Conservation (phyloP, 31 red algal species). For the Asparagopsis taxiformis region DNA sequence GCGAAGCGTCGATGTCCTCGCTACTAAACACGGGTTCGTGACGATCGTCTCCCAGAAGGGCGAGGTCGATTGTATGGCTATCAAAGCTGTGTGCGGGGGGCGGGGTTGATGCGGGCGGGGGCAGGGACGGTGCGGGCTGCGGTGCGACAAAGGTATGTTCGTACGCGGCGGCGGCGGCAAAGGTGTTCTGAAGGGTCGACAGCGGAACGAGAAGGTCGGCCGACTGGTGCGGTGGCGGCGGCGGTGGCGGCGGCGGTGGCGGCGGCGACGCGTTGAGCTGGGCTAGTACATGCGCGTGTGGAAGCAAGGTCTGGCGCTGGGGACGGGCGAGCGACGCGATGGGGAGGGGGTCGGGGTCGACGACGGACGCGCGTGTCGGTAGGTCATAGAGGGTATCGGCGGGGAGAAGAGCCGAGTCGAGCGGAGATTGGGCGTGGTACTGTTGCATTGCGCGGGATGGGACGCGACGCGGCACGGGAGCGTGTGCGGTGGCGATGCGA, state of each 20-base stretch:
- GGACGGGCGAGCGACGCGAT: too few species aligned
- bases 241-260: neutral
- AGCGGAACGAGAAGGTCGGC: neutral
- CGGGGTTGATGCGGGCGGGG: neutral
- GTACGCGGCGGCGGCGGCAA: neutral
- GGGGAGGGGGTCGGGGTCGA: neutral
- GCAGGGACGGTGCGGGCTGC: neutral
- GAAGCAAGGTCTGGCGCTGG: neutral
- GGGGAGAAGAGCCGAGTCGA: neutral
- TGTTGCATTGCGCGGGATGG: neutral
- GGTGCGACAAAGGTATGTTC: neutral
- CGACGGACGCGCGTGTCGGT: neutral
- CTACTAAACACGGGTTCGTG: neutral
- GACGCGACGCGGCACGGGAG: neutral
- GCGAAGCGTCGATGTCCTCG: neutral
- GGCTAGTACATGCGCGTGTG: neutral
- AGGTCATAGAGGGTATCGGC: neutral
- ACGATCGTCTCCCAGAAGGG: neutral
- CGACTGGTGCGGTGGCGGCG: neutral
- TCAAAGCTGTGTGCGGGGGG: neutral
- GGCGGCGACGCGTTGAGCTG: neutral
- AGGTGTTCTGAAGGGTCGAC: neutral
- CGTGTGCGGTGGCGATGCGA: too few species aligned
- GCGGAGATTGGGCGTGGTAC: neutral
- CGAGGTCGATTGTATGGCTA: neutral